Evolutionary conservation across 2,329 filamentous ascomycete genomes (phyloP).

Genomic region (Botryosphaeria dothidea): DNA sequence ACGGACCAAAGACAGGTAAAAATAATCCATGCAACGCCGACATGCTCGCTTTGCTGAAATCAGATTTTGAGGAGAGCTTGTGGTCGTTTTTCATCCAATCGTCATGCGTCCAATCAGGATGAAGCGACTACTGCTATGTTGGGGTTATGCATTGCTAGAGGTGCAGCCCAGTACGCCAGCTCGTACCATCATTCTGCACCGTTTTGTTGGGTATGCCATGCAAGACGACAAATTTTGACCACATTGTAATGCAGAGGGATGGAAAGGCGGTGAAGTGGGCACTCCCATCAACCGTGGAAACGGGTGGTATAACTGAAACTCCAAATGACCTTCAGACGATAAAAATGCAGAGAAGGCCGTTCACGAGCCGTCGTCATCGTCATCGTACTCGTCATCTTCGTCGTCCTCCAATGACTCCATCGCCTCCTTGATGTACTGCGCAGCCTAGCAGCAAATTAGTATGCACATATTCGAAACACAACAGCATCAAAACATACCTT

Average conservation of each 20-base stretch:
- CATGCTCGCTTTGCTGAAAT: slow-evolving; percentile 12
- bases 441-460: slow-evolving; percentile 62
- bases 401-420: slow-evolving; percentile 90
- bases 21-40: slow-evolving; percentile 1
- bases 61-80: neutral
- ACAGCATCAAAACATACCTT: slow-evolving; percentile 62
- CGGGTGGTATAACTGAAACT: neutral
- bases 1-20: neutral
- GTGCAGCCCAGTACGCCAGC: neutral
- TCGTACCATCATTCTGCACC: neutral
- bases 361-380: slow-evolving; percentile 28
- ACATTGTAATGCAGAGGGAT: neutral
- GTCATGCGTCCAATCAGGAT: slow-evolving; percentile 2
- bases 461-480: neutral
- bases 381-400: slow-evolving; percentile 57
- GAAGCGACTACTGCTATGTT: neutral
- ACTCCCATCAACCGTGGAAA: neutral
- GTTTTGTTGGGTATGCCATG: slow-evolving; percentile 5
- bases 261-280: neutral
- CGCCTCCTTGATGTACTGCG: slow-evolving; percentile 91
- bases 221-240: neutral
- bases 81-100: slow-evolving; percentile 6
- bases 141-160: neutral
- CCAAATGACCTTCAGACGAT: neutral
- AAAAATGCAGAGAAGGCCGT: neutral